Percentiles rank a stretch among this genome's conserved stretches.
phyloP scores from a whole-genome alignment of 345 rosid species.

The Salix viminalis region DNA sequence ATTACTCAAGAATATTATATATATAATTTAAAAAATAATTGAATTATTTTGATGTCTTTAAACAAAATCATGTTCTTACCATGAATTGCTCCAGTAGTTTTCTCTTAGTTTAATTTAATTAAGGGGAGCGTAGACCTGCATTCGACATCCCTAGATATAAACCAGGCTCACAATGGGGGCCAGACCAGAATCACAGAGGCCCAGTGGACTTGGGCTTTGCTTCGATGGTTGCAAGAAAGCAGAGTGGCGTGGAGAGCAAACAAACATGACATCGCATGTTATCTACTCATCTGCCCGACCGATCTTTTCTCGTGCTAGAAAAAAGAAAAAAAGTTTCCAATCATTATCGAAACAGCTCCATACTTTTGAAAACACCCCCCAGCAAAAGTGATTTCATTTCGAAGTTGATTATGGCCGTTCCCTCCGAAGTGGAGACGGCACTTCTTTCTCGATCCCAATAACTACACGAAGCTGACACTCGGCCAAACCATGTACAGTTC shows the following conservation, averaged over 20 bases:
- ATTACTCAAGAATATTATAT: too few species aligned
- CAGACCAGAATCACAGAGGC: background rate
- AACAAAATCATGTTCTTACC: too few species aligned
- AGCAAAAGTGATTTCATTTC: background rate
- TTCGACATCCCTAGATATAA: background rate
- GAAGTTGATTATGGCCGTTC: background rate
- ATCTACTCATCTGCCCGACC: background rate
- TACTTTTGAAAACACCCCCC: too few species aligned
- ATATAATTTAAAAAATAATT: too few species aligned
- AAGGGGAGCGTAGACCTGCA: background rate
- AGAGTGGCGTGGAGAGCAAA: background rate
- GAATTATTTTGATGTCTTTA: too few species aligned
- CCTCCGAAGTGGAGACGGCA: background rate
- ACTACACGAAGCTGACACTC: background rate
- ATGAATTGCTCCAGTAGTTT: too few species aligned
- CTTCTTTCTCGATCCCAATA: background rate
- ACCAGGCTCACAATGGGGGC: background rate
- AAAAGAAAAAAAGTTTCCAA: background rate
- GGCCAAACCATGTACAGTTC: background rate
- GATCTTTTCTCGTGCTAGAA: background rate
- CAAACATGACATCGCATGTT: background rate
- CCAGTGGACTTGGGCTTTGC: background rate
- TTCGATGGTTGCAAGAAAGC: background rate
- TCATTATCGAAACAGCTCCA: background rate
- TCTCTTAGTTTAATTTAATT: too few species aligned